Conservation (phyloP, 805 yeast genomes). For the Yarrowia sp. region DNA sequence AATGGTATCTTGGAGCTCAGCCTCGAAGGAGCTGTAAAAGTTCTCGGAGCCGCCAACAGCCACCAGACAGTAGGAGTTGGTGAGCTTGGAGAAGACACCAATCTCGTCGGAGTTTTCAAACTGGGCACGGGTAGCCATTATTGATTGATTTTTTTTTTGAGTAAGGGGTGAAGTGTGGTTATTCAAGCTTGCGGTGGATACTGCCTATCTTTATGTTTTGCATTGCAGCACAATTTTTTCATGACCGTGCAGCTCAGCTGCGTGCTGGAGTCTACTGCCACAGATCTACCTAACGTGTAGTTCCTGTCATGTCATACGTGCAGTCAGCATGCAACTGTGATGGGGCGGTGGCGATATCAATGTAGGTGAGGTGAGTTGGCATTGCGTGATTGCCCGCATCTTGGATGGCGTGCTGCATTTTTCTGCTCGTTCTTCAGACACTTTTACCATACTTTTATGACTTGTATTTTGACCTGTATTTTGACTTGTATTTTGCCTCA, state of each 20-base stretch:
- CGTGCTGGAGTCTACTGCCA: background rate
- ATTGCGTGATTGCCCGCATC: too few relatives aligned
- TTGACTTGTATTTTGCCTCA: too few relatives aligned
- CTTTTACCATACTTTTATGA: background rate
- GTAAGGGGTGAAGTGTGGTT: background rate
- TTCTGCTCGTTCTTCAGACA: background rate
- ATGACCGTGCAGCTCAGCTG: slow-evolving; percentile 18
- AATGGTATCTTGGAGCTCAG: slow-evolving; percentile 92
- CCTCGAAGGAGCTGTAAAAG: slow-evolving; percentile 87
- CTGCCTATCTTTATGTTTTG: slow-evolving; percentile 21
- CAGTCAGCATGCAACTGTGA: slow-evolving; percentile 9
- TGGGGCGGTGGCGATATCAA: background rate
- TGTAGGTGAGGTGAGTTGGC: background rate
- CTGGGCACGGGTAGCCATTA: slow-evolving; percentile 31
- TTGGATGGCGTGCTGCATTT: background rate
- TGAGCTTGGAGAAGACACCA: slow-evolving; percentile 91
- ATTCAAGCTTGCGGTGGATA: slow-evolving; percentile 5
- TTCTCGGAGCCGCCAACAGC: slow-evolving; percentile 94
- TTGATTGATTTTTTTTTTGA: background rate
- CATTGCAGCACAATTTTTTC: slow-evolving; percentile 24
- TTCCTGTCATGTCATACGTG: slow-evolving; percentile 4
- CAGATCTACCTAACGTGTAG: background rate
- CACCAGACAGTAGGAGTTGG: slow-evolving; percentile 93
- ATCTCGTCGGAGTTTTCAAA: slow-evolving; percentile 86
- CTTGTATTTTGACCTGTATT: background rate